Conservation (phyloP, 108 stramenopile species). For the Nannochloropsis salina region DNA sequence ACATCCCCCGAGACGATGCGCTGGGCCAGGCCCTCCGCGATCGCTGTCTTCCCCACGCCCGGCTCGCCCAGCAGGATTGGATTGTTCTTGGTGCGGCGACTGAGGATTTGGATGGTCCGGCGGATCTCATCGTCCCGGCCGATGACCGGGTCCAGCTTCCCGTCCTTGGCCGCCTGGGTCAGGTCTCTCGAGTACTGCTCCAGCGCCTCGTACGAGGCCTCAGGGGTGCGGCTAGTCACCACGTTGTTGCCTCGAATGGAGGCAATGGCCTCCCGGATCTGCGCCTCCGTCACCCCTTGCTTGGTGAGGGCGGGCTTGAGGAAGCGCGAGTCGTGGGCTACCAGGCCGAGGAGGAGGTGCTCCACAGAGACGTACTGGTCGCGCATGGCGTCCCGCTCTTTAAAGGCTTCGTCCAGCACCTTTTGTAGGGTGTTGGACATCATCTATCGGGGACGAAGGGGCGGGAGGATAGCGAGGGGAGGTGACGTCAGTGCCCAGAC, state of each 20-base stretch:
- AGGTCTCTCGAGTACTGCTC: slow-evolving; percentile 91
- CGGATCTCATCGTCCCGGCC: slow-evolving; percentile 88
- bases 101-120: slow-evolving; percentile 73
- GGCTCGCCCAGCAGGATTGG: slow-evolving; percentile 83
- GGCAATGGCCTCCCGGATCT: slow-evolving; percentile 45
- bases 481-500: not conserved
- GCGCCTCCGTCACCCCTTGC: slow-evolving; percentile 36
- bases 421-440: slow-evolving; percentile 51
- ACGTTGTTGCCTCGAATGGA: slow-evolving; percentile 51
- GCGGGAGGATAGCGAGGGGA: slow-evolving; percentile 26
- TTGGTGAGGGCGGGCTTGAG: slow-evolving; percentile 34
- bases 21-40: slow-evolving; percentile 87
- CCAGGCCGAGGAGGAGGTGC: slow-evolving; percentile 53
- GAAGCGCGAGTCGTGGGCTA: slow-evolving; percentile 46
- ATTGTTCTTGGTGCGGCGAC: slow-evolving; percentile 84
- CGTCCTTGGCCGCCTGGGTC: slow-evolving; percentile 79
- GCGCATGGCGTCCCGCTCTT: slow-evolving; percentile 45
- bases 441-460: slow-evolving; percentile 40
- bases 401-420: slow-evolving; percentile 36
- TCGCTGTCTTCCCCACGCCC: slow-evolving; percentile 85
- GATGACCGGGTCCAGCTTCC: slow-evolving; percentile 91
- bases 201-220: slow-evolving; percentile 87
- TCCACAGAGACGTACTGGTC: slow-evolving; percentile 52
- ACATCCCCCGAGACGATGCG: slow-evolving; percentile 87
- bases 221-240: slow-evolving; percentile 56